Evolutionary conservation across 495 filamentous ascomycete genomes (phyloP), one percentile per base, ranked within the genome.

Genomic region (Aspergillus indologenus): DNA sequence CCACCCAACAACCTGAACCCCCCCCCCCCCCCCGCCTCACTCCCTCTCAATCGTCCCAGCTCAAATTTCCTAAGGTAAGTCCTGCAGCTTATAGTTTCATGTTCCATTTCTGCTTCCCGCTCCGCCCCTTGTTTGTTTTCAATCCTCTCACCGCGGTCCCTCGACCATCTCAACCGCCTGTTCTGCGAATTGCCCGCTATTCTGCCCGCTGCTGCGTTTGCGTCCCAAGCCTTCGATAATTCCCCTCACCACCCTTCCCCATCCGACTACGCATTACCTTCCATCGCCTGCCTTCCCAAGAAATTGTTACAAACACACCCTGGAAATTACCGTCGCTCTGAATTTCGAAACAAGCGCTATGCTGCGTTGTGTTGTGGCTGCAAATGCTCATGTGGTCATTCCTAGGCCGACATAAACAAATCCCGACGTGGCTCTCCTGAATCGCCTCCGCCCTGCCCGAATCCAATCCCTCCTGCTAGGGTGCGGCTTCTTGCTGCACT

Each of bases 401-500:
- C 51, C 58, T 65, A 75, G 73, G 68, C 56, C 66, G 61, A 71
- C 66, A 61, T 66, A 70, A 71, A 70, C 65, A 70, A 66, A 60
- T 65, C 57, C 60, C 61, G 56, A 62, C 64, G 63, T 67, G 64
- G 64, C 60, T 68, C 59, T 63, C 62, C 57, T 64, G 64, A 68
- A 61, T 58, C 45, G 55, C 59, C 58, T 61, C 48, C 62, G 57
- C 58, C 21, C 65, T 64, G 45, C 45, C 54, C 61, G 62, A 64
- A 34, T n/a, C 22, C 56, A 43, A 54, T 58, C 56, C 60, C 63
- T 67, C 73, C 68, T 72, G 75, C 71, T 75, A 69, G 67, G 70
- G 69, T 75, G 73, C 67, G 68, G 69, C 71, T 50, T 51, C 57
- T 58, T 61, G 71, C 72, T 78, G 75, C 72, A 70, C 73, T 71